Evolutionary conservation across 192 early-diverging fungal species (phyloP), one percentile per base, ranked within the genome.

Genomic region (Pecoramyces ruminantium): DNA sequence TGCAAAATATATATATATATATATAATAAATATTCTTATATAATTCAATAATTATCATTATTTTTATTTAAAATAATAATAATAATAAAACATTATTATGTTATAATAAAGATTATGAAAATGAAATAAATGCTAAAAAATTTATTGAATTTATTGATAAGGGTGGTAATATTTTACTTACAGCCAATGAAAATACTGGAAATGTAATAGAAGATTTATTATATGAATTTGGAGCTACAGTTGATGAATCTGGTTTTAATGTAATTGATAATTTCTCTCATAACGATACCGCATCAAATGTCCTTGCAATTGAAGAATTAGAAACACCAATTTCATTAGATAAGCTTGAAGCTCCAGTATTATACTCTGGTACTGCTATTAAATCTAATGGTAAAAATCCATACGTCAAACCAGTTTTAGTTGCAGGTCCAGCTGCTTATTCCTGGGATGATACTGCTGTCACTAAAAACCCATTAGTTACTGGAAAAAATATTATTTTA

Each of bases 111-210:
- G 81, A 38, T 29, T 67, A 80, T 29, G 80, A 29, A 29, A 38
- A 81, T 40, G 81, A 29, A 17, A 11, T 89, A 14, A 81, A 79
- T 29, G 86, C 92, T 16, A 87, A 84, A 25, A 82, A 89, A 40
- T 85, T 99, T 25, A 85, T 96, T 42, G 89, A 94, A 78, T 99
- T 96, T 84, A 89, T 98, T 58, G 92, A 96, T 78, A 88, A 91
- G 29, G 97, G 96, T 38, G 98, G 97, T 28, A 99, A 98, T 84
- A 84, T 98, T 34, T 51, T 99, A 9, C 79, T 96, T 17, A 93
- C 92, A 8, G 92, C 89, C 2, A 89, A 91, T 13, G 83, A 88
- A 34, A 88, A 92, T 77, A 80, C 93, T 27, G 88, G 89, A 11
- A 93, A 93, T 38, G 85, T 88, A 13, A 80, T 94, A 9, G 91